Evolutionary conservation across 352 stramenopile genomes (phyloP), one percentile per base, ranked within the genome.

Genomic region (Globisporangium nagaii): DNA sequence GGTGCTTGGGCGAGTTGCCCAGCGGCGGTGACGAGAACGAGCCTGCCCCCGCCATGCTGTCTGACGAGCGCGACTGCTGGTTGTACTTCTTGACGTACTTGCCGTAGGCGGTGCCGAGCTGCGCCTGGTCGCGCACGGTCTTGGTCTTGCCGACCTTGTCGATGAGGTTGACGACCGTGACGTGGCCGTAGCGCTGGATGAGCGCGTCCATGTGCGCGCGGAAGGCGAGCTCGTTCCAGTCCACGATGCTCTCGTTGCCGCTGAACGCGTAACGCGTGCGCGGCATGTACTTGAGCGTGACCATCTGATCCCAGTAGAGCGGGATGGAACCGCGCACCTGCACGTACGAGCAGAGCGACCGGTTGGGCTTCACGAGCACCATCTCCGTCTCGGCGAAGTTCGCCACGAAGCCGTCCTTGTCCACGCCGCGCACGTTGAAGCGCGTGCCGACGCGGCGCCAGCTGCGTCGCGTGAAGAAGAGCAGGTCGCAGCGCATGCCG

Each of bases 361-460:
- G 71, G 49, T 92, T 68, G 22, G 67, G 61, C 55, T 70, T 75
- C 25, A 81, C 66, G 54, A 93, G 64, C 52, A 98, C 73, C 76
- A 98, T 92, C 68, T 98, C 95, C 5, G 89, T 97, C 79, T 98
- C 95, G 19, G 85, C 90, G 71, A 96, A 98, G 70, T 98, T 98
- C 31, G 95, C 93, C 9, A 93, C 88, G 40, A 76, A 71, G 32
- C 92, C 93, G 35, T 88, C 71, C 35, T 79, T 86, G 77, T 98
- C 91, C 15, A 94, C 75, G 50, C 95, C 95, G 41, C 95, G 81
- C 56, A 88, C 77, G 52, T 94, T 98, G 70, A 98, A 98, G 36
- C 95, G 84, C 60, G 95, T 83, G 40, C 95, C 67, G 35, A 96
- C 73, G 59, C 93, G 86, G 43, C 85, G 86, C 52, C 67, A 82